Conservation (phyloP, 129 eudicot genomes). For the Deinandra increscens region DNA sequence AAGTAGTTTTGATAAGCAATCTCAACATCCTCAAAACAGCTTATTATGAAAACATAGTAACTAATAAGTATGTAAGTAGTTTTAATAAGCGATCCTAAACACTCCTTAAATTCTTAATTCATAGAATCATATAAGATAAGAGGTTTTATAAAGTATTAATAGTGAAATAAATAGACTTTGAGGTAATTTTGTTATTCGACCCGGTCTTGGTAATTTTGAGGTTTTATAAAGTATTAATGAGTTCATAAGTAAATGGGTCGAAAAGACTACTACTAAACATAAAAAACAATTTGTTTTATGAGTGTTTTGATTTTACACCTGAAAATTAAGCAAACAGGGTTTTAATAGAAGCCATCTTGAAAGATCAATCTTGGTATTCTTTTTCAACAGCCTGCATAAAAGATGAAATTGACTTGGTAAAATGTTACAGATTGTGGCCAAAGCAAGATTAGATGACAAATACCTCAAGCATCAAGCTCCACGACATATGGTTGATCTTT, state of each 20-base stretch:
- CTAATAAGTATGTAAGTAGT: no score
- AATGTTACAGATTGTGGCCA: no score
- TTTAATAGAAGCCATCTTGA: constrained; percentile 90
- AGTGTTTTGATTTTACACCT: constrained; percentile 46
- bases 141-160: not conserved
- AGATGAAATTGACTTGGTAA: no score
- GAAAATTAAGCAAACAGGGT: constrained; percentile 91
- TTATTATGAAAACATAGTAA: no score
- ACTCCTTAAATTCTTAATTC: no score
- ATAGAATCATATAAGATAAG: not conserved
- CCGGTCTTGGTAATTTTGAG: not conserved
- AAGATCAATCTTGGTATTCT: constrained; percentile 85
- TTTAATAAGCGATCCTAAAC: no score
- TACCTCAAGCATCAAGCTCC: no score
- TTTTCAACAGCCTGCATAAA: constrained; percentile 75
- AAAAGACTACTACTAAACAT: not conserved
- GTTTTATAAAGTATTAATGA: no score
- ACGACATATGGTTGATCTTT: no score
- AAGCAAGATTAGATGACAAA: no score
- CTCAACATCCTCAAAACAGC: not conserved
- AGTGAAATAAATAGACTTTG: not conserved
- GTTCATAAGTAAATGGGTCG: not conserved
- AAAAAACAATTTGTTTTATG: constrained; percentile 4
- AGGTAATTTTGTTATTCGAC: not conserved
- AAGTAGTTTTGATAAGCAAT: not conserved